phyloP scores from a whole-genome alignment of 2,329 filamentous ascomycete genomes.

The Exutisphaerella laricina region DNA sequence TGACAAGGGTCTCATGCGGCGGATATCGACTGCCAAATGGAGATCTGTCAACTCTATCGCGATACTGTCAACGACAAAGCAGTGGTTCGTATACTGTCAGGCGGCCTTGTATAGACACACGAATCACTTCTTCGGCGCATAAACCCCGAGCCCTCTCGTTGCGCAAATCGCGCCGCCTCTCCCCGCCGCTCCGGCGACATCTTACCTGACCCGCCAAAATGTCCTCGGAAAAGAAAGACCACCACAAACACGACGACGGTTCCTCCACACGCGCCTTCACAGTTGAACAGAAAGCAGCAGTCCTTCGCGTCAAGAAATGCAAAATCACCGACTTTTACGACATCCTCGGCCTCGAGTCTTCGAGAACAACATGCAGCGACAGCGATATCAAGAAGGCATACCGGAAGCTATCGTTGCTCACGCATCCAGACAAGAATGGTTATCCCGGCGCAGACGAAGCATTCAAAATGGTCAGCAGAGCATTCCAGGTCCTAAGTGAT shows the following conservation, averaged over 20 bases:
- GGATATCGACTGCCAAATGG: slow-evolving; percentile 6
- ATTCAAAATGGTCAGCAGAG: slow-evolving; percentile 93
- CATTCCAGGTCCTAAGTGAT: slow-evolving; percentile 89
- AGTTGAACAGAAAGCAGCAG: slow-evolving; percentile 82
- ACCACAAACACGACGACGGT: slow-evolving; percentile 67
- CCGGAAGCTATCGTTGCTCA: slow-evolving; percentile 85
- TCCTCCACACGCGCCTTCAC: slow-evolving; percentile 75
- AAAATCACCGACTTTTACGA: slow-evolving; percentile 88
- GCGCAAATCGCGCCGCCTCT: not conserved
- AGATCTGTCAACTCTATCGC: slow-evolving; percentile 15
- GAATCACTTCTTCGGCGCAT: too few relatives aligned
- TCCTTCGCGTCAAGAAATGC: slow-evolving; percentile 82
- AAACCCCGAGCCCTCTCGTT: too few relatives aligned
- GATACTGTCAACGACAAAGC: slow-evolving; percentile 12
- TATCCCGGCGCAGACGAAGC: slow-evolving; percentile 93
- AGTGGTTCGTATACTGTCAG: not conserved
- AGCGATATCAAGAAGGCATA: slow-evolving; percentile 96
- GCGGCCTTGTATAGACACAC: too few relatives aligned
- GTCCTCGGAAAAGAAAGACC: slow-evolving; percentile 20
- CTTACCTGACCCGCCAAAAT: slow-evolving; percentile 5
- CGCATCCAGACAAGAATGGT: slow-evolving; percentile 98
- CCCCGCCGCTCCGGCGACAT: not conserved
- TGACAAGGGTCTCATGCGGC: slow-evolving; percentile 4
- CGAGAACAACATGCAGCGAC: slow-evolving; percentile 63
- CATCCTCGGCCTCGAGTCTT: slow-evolving; percentile 69